Conservation (phyloP, 768 basidiomycete species). For the Termitomyces sp. region DNA sequence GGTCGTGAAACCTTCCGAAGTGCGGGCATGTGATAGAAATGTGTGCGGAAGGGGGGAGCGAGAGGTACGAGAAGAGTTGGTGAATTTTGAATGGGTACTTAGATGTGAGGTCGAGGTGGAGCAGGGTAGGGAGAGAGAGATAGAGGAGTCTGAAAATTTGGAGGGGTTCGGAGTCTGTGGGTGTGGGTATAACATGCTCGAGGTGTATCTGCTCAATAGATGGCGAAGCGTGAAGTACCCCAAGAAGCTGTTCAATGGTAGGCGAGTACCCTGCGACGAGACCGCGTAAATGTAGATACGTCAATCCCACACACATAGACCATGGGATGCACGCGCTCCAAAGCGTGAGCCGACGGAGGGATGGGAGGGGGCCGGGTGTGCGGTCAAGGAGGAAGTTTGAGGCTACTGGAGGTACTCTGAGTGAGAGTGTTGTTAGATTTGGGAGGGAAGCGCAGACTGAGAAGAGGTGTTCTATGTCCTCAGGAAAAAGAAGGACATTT, state of each 20-base stretch:
- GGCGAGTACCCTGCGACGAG: conserved; percentile 25
- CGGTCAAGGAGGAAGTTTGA: conserved; percentile 16
- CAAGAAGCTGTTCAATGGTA: conserved; percentile 24
- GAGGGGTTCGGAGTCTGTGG: background rate
- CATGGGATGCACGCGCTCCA: conserved; percentile 29
- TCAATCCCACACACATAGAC: conserved; percentile 25
- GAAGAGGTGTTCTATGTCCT: conserved; percentile 28
- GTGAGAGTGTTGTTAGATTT: conserved; percentile 25
- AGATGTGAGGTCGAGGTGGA: background rate
- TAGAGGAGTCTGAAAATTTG: background rate
- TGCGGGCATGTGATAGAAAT: background rate
- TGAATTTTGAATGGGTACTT: background rate
- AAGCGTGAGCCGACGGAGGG: conserved; percentile 25
- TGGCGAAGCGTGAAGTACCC: conserved; percentile 28
- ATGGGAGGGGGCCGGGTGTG: conserved; percentile 15
- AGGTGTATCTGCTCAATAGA: conserved; percentile 26
- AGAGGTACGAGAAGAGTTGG: background rate
- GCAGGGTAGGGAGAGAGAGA: background rate
- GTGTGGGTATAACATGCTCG: conserved; percentile 20
- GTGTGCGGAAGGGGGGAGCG: background rate
- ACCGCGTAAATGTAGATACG: conserved; percentile 28
- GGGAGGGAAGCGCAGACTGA: conserved; percentile 16
- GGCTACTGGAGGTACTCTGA: conserved; percentile 27
- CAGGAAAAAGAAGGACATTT: conserved; percentile 29
- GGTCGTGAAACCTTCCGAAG: background rate